Evolutionary conservation across 2,329 filamentous ascomycete species (phyloP), one percentile per base, ranked within the genome.

Genomic region (Aspergillus sp.): DNA sequence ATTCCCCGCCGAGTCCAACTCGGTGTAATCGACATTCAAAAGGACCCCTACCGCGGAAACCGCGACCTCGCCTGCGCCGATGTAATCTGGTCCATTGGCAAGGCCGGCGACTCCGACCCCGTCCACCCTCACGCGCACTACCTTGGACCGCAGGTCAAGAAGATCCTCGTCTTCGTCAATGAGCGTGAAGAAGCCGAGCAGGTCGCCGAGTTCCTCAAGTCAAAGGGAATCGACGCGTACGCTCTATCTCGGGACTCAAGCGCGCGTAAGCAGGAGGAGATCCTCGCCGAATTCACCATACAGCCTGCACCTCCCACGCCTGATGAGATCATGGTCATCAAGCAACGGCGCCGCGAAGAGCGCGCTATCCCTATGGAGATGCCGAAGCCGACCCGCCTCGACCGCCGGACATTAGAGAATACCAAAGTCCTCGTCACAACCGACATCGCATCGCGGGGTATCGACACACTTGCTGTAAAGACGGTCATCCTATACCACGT

Each of bases 401-500:
- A 70, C 47, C 83, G 88, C 60, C 81, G 81, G 13, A 41, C 15
- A 15, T 80, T 97, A 38, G 80, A 85, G 34, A 93, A 94, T 72
- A 93, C 91, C 49, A 96, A 93, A 76, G 94, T 97, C 11, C 86
- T 99, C 45, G 94, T 99, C 3, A 95, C 93, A 13, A 99, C 95
- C 0, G 95, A 99, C 76, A 80, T 99, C 61, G 92, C 92, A 4
- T 97, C 93, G 6, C 83, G 95, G 68, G 95, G 95, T 65, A 97
- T 99, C 70, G 95, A 99, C 76, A 99, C 95, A 0, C 80, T 97
- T 31, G 90, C 92, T 19, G 94, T 98, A 19, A 86, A 91, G 60
- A 92, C 96, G 68, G 95, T 99, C 56, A 89, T 99, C 58, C 80
- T 99, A 28, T 98, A 97, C 76, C 93, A 99, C 74, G 94, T 99